A percentile compares a stretch with the other conserved stretches of the same genome.
These are phyloP conservation scores for Vitis rupestris DNA, from an alignment of 164 flowering plant species.

Conservation along the genomic window DNA sequence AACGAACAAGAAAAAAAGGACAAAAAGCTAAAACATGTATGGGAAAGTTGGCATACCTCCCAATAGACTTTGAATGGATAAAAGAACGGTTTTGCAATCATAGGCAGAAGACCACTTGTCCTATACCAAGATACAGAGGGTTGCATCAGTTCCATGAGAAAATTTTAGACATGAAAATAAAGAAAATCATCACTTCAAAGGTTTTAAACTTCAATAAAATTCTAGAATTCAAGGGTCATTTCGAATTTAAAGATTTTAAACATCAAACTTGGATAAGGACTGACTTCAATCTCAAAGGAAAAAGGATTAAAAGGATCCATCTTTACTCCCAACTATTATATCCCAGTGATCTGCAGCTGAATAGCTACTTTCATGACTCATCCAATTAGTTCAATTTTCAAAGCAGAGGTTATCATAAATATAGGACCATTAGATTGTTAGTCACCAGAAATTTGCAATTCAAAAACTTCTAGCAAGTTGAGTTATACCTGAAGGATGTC, in stretches of 20 bases:
- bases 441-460: neutral
- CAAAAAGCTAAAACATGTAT: neutral
- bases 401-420: neutral
- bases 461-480: neutral
- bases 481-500: conserved; percentile 72
- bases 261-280: neutral
- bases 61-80: conserved; percentile 70
- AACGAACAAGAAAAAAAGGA: neutral
- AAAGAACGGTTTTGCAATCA: conserved; percentile 72
- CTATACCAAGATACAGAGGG: conserved; percentile 20
- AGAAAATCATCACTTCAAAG: neutral
- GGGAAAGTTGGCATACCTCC: conserved; percentile 48
- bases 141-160: neutral
- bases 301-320: neutral
- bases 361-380: neutral
- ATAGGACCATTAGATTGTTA: neutral
- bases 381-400: neutral
- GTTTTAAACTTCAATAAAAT: conserved; percentile 4
- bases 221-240: neutral
- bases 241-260: neutral
- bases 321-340: neutral
- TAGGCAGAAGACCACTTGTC: conserved; percentile 88
- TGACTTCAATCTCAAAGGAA: neutral
- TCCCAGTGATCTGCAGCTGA: neutral
- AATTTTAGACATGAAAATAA: neutral